A percentile compares a stretch with the other conserved stretches of the same genome.
phyloP scores from a whole-genome alignment of 495 filamentous ascomycete genomes.

The Penicillium maclennaniae region DNA sequence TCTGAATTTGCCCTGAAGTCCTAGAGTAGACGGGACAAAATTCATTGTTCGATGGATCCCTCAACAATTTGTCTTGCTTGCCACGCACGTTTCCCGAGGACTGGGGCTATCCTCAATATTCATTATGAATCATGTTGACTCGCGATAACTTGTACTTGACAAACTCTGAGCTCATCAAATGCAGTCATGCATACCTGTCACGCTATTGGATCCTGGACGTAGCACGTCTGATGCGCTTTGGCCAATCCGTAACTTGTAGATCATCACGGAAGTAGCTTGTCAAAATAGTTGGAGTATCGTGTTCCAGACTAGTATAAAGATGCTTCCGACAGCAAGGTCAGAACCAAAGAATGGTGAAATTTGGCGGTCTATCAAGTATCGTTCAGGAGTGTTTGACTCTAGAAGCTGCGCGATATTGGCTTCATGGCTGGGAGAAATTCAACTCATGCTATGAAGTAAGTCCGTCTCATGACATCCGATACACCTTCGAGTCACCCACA shows the following conservation, averaged over 20 bases:
- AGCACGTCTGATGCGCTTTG: not conserved
- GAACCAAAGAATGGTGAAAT: not conserved
- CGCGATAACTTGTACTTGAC: slow-evolving; percentile 6
- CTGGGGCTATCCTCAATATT: not conserved
- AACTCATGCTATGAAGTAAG: not conserved
- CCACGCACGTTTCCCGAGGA: not conserved
- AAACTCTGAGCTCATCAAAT: not conserved
- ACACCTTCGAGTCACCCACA: not conserved
- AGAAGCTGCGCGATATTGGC: not conserved
- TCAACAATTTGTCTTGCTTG: not conserved
- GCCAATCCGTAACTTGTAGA: not conserved
- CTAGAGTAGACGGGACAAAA: no score
- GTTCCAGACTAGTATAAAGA: not conserved
- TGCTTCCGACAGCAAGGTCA: not conserved
- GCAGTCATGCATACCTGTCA: not conserved
- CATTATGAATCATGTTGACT: slow-evolving; percentile 20
- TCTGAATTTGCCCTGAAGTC: no score
- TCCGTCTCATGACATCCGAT: not conserved
- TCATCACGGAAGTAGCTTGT: not conserved
- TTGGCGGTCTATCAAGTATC: not conserved
- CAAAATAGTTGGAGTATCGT: not conserved
- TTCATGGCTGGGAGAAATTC: not conserved
- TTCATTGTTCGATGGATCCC: no score
- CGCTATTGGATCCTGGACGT: not conserved
- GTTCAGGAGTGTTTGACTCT: not conserved